These are phyloP conservation scores for Arthroderma uncinatum DNA, from an alignment of 2,329 filamentous ascomycete species.

Conservation along the genomic window DNA sequence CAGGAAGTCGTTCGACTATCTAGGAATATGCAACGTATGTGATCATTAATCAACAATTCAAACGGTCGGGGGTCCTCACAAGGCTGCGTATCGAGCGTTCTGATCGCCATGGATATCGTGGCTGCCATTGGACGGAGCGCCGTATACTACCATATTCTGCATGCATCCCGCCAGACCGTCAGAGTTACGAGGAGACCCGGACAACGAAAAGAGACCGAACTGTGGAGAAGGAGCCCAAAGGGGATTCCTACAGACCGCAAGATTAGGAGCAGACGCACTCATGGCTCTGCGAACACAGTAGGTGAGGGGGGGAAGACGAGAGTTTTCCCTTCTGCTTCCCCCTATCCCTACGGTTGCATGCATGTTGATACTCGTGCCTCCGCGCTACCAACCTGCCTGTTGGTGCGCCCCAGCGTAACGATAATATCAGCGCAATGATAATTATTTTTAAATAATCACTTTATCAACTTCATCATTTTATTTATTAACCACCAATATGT, in stretches of 20 bases:
- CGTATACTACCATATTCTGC: neutral
- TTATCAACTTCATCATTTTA: too few species aligned
- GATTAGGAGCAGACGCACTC: neutral
- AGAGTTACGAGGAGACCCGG: neutral
- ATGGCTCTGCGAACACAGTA: neutral
- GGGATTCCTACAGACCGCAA: neutral
- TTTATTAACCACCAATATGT: too few species aligned
- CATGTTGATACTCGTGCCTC: too few species aligned
- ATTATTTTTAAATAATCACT: too few species aligned
- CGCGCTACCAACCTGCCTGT: too few species aligned
- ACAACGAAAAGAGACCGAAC: neutral
- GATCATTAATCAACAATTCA: conserved; percentile 6
- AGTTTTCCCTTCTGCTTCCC: neutral
- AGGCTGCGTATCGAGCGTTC: conserved; percentile 1
- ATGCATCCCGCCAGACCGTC: neutral
- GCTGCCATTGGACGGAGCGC: neutral
- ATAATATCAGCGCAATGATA: too few species aligned
- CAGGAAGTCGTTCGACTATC: neutral
- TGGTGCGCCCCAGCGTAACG: too few species aligned
- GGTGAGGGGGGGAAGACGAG: neutral
- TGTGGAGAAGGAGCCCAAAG: neutral
- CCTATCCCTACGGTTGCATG: neutral
- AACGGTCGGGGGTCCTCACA: neutral
- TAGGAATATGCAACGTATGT: neutral
- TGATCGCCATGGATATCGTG: neutral